A percentile compares a stretch with the other conserved stretches of the same genome.
Conservation (phyloP, 805 yeast species). For the Ogataea polymorpha region DNA sequence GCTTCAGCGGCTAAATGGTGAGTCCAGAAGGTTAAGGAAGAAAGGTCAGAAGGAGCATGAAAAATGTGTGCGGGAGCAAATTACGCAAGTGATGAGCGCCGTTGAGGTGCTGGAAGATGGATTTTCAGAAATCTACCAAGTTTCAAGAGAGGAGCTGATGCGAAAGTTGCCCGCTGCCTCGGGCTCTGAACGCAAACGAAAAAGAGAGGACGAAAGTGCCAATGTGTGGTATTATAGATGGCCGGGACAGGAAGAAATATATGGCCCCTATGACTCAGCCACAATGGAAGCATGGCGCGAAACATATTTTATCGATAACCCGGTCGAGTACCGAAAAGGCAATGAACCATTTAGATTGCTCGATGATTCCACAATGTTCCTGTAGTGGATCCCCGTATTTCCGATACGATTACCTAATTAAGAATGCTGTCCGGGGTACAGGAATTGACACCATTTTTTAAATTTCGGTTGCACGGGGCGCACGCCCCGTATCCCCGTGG, state of each 20-base stretch:
- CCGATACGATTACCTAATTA: not conserved
- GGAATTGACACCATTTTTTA: constrained; percentile 8
- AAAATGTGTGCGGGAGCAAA: constrained; percentile 25
- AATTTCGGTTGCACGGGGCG: constrained; percentile 11
- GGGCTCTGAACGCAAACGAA: constrained; percentile 31
- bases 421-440: constrained; percentile 12
- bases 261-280: constrained; percentile 48
- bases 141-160: constrained; percentile 53
- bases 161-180: constrained; percentile 41
- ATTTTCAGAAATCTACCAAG: constrained; percentile 49
- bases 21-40: constrained; percentile 18
- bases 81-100: constrained; percentile 44
- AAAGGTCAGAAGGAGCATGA: constrained; percentile 9
- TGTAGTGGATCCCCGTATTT: not conserved
- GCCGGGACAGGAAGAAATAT: constrained; percentile 32
- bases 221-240: constrained; percentile 16
- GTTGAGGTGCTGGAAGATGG: constrained; percentile 45
- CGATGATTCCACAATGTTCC: constrained; percentile 6
- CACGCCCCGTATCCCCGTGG: constrained; percentile 15
- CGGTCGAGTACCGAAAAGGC: constrained; percentile 40
- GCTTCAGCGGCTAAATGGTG: constrained; percentile 38
- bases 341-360: constrained; percentile 2
- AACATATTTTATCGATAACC: constrained; percentile 42
- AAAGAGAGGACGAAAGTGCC: constrained; percentile 25
- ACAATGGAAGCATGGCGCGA: constrained; percentile 57